Evolutionary conservation across 2,329 filamentous ascomycete species (phyloP), one percentile per base, ranked within the genome.

Genomic region (Blastomyces parvus): DNA sequence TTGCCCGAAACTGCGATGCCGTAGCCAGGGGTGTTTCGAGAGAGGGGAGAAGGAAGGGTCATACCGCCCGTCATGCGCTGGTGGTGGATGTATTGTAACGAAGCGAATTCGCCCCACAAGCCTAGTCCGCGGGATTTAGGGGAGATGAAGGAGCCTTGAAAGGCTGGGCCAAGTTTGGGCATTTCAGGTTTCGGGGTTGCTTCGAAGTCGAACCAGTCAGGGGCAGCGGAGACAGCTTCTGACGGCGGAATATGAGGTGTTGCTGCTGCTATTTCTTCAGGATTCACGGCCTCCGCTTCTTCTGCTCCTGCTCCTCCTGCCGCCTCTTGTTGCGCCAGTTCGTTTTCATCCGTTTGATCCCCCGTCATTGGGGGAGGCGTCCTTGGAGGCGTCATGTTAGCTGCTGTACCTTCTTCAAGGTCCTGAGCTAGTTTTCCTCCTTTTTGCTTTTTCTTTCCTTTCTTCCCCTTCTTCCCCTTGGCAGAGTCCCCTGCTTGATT

Each of bases 71-170:
- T 64, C 19, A 66, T 60, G 27, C 61, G 60, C 19, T 65, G 67
- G 36, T 70, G 71, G 30, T 74, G 71, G 48, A 68, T 66, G 63
- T 77, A 77, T 60, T 76, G 70, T 19, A 78, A 69, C 25, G 68
- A 66, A 1, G 69, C 65, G 62, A 78, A 78, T 58, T 76, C 74
- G 30, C 75, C 75, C 75, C 75, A 78, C 9, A 76, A 67, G 50
- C 67, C 74, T n/a, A 70, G 68, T 6, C 72, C 74, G 14, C 69
- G 69, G 30, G 70, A 70, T 50, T 71, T 70, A 14, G 69, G 68
- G 30, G 65, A 64, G 3, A 69, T 66, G 2, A 71, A 69, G 50
- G 70, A 70, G 44, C 70, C 67, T 61, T 75, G 75, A 60, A 71
- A 70, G 62, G 73, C 55, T 59, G 64, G 33, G 63, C 53, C 53